Evolutionary conservation across 257 asterid species (phyloP), one percentile per base, ranked within the genome.

Genomic region (Solanum clarkiae): DNA sequence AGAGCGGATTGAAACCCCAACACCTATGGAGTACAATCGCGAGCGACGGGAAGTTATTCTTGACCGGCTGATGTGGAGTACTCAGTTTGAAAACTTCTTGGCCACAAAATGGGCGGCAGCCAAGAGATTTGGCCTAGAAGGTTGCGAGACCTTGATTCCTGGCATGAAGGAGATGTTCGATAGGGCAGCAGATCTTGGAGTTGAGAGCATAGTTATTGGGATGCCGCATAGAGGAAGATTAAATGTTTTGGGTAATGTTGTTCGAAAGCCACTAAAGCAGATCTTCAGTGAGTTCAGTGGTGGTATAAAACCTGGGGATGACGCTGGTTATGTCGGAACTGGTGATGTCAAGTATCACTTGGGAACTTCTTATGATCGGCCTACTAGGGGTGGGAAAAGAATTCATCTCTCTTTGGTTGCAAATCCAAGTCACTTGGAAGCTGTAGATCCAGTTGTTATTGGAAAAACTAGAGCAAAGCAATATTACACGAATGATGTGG

Each of bases 161-260:
- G 90, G 87, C 26, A 85, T 88, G 90, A 86, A 88, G 83, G 88
- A 88, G 83, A 88, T 88, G 88, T 85, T 88, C 55, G 88, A 88
- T 29, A 79, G 88, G 81, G 84, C 88, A 22, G 88, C 88, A 10
- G 88, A 88, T 80, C 90, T 88, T 68, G 90, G 90, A 69, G 90
- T 88, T 29, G 88, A 86, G 85, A 83, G 80, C 84, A 88, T 88
- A 80, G 90, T 88, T 49, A 85, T 88, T 70, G 90, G 90, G 22
- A 88, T 88, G 90, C 85, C 90, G 14, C 90, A 86, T 77, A 80
- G 90, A 57, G 90, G 90, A 60, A 80, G 90, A 60, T 77, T 88
- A 59, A 88, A 88, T 54, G 89, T 88, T 60, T 51, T 88, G 42
- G 87, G 87, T 17, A 86, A 88, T 59, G 89, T 88, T 53, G 87